Evolutionary conservation across 2,329 filamentous ascomycete species (phyloP), one percentile per base, ranked within the genome.

Genomic region (Ophiosphaerella narmari): DNA sequence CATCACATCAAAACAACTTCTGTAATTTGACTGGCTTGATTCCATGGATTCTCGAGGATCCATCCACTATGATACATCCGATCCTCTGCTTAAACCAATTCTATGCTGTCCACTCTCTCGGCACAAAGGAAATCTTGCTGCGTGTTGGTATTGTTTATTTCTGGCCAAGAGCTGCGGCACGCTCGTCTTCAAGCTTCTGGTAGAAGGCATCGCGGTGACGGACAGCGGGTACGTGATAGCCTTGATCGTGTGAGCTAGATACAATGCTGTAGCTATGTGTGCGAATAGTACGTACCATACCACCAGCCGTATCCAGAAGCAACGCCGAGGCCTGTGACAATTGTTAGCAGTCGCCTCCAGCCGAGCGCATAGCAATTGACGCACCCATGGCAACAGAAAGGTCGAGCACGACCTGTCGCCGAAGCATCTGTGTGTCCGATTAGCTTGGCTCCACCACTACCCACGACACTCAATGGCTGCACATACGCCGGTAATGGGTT

Each of bases 231-330:
- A 87, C 79, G 77, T 87, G 84, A 77, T 81, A 86, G 67, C 84
- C 83, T 85, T 61, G 16, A 34, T 31, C n/a, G 39, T 41, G 46
- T 55, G 40, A 55, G 57, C 43, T 31, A 16, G 26, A 12, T 16
- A 5, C 21, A 24, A 9, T 24, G 13, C 12, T 23, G n/a, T 14
- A 16, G n/a, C 5, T 7, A 18, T 33, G 53, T 41, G 43, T 16
- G 33, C 13, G 36, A 29, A 23, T 45, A 29, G 5, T 67, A 80
- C 77, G 57, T 79, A 79, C 77, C 84, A 77, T 87, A 87, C 85
- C 85, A 87, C 78, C 81, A 88, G 70, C 81, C 79, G 75, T 86
- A 87, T 63, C 84, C 85, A 72, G 79, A 78, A 61, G 82, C 77
- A 60, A 81, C 79, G 66, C 84, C 84, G 71, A 87, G 82, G 74